Base-by-base conservation (phyloP, 1,284 basidiomycete species). In the Tremellales sp. region DNA sequence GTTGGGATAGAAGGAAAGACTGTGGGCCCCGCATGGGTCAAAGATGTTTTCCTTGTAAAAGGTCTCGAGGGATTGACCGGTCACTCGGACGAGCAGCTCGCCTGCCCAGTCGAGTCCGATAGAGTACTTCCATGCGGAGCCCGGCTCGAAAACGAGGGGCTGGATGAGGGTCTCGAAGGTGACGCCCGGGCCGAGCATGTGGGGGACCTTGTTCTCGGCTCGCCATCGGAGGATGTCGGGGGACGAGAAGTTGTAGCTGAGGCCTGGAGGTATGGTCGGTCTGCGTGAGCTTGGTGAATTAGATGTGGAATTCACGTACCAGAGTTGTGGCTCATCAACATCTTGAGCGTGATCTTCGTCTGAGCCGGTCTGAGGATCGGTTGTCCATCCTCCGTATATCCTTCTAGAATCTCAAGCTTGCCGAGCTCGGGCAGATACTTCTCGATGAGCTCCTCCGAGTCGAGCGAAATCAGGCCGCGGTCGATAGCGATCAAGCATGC, bases 51-150 rank as follows among this genome's bases (percentile, higher is more conserved):
- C 40, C 43, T 63, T 47, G 37, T 68, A 64, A 43, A 61, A 66
- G 1, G 58, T 59, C 37, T 66, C 65, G 5, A 72, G 57, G 1
- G 42, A 44, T 18, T 47, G 28, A 2, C 64, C 65, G 1, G 55
- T 58, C 18, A 60, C 47, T 19, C 70, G 61, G 33, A 57, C 54
- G 34, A 73, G 57, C 44, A 65, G 21, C 41, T 56, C 32, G 2
- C 62, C 70, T 26, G 61, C 57, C 64, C 62, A 70, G 45, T 74
- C 73, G 26, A 70, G 66, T 0, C 64, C 63, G 31, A 53, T 51
- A 7, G 47, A 45, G 54, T 70, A 69, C 25, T 16, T 21, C 47
- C 51, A 71, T 4, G 42, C 40, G 2, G 54, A 58, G 2, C 65
- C 66, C 5, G 66, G 68, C 35, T 68, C 59, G 43, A 54, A 68